Evolutionary conservation across 257 asterid genomes (phyloP).

Genomic region (Solanum sejunctum): DNA sequence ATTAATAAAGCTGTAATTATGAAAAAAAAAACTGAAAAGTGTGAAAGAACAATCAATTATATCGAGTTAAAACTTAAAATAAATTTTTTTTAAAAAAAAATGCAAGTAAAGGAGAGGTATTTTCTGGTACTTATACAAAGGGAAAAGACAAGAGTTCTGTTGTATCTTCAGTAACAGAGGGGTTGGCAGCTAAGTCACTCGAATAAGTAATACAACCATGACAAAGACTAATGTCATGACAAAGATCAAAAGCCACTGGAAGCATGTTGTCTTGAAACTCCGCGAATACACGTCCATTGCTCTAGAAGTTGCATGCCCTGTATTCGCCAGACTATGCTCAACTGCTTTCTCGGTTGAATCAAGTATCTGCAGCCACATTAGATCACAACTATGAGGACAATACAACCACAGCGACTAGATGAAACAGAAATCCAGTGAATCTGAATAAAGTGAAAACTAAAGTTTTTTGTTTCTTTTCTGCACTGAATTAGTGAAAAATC

Average conservation of each 20-base stretch:
- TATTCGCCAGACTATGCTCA: conserved; percentile 83
- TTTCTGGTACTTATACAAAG: background rate
- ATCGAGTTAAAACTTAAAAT: background rate
- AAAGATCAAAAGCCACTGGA: conserved; percentile 65
- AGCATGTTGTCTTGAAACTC: conserved; percentile 66
- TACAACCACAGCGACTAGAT: background rate
- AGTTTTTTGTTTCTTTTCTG: background rate
- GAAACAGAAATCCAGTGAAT: background rate
- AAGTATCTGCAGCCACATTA: conserved; percentile 40
- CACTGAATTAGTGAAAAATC: background rate
- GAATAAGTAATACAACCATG: conserved; percentile 83
- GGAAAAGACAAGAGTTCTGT: background rate
- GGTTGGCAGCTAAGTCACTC: conserved; percentile 34
- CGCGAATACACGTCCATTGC: conserved; percentile 58
- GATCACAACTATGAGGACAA: background rate
- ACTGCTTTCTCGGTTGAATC: conserved; percentile 87
- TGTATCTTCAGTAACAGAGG: background rate
- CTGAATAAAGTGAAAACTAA: background rate
- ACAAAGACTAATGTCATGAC: conserved; percentile 55
- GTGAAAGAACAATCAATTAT: background rate
- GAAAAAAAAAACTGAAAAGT: background rate
- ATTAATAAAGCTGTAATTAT: background rate
- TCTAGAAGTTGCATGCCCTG: conserved; percentile 59
- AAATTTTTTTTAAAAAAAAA: background rate
- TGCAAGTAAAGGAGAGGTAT: background rate